phyloP scores from a whole-genome alignment of 306 rosid species.

The Dryas octopetala region DNA sequence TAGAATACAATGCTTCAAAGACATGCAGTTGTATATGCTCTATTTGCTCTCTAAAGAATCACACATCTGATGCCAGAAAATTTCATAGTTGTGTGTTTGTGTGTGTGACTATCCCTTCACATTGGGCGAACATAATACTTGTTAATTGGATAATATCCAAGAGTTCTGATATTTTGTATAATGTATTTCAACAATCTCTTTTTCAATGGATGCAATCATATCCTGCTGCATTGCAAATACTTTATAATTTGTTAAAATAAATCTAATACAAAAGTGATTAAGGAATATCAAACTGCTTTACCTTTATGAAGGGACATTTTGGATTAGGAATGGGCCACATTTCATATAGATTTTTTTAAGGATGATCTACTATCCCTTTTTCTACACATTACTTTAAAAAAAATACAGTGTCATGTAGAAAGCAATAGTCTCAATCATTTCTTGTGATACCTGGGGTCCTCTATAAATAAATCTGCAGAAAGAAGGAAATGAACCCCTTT shows the following conservation, averaged over 20 bases:
- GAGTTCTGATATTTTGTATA: neutral
- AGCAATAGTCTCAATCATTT: slow-evolving; percentile 1
- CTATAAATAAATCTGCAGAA: slow-evolving; percentile 12
- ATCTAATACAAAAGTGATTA: neutral
- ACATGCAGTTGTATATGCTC: neutral
- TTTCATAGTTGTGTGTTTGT: neutral
- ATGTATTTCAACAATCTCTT: neutral
- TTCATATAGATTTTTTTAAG: neutral
- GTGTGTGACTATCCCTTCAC: neutral
- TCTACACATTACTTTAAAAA: neutral
- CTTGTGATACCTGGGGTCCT: neutral
- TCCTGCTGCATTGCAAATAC: neutral
- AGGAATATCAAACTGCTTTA: neutral
- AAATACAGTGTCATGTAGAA: neutral
- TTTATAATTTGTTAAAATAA: neutral
- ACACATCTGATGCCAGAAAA: no score
- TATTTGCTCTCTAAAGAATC: no score
- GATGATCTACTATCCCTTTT: neutral
- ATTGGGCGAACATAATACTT: neutral
- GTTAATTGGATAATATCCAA: neutral
- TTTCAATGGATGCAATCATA: neutral
- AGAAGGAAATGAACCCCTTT: neutral
- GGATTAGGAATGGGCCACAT: neutral
- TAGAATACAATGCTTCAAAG: neutral
- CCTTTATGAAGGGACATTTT: neutral